Evolutionary conservation across 192 early-diverging fungal genomes (phyloP), one percentile per base, ranked within the genome.

Genomic region (Coemansia sp.): DNA sequence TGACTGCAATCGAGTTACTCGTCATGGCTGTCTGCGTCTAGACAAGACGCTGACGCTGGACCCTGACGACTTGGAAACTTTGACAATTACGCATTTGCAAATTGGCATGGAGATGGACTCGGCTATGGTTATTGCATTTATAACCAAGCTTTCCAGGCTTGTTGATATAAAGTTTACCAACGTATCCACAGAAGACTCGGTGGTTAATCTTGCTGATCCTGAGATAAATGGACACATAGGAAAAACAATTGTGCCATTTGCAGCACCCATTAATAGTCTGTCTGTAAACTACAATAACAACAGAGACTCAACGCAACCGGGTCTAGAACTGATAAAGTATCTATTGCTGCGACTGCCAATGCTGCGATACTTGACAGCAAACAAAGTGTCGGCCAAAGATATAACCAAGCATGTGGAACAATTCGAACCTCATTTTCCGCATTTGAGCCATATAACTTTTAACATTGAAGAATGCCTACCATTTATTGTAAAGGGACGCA

Each of bases 131-230:
- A 28, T 56, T 18, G 34, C 14, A n/a, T 56, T 56, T 36, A 31
- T 56, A 17, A n/a, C n/a, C 15, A 56, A 17, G 36, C 28, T 56
- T 12, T 1, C 31, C 17, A 25, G 6, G 7, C 54, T 56, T 7
- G 17, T 28, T 7, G 28, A 56, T 8, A 31, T 56, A 5, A 56
- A 56, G 17, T 56, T 56, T 21, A 56, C 56, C 31, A 66, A 50
- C 24, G 18, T 36, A 36, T 44, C 40, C 0, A 12, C 14, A 0
- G 15, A 44, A n/a, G 5, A 44, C 40, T 3, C 40, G 5, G 5
- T 1, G 0, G 7, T 34, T 8, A 28, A 1, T n/a, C 12, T 24
- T 2, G 23, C 17, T 25, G 25, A 28, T 4, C 28, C 28, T 34
- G 20, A 14, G 5, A 1, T 9, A 54, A 28, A 54, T 11, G 23